Evolutionary conservation across 2,329 filamentous ascomycete species (phyloP), one percentile per base, ranked within the genome.

Genomic region (Talaromyces verruculosus): DNA sequence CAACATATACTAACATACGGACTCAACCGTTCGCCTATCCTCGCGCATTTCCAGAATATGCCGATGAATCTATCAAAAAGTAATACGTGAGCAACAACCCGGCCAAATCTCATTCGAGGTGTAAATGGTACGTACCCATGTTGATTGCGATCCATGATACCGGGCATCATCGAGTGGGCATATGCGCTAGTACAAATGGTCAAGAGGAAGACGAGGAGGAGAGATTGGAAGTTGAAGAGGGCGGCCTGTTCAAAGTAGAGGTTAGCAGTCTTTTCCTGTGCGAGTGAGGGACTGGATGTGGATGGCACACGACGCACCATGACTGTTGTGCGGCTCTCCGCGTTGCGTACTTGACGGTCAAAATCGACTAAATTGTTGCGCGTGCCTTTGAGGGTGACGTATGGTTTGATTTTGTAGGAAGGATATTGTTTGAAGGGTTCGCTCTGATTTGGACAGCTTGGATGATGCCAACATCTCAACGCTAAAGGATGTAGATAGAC

Each of bases 191-290:
- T 97, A 86, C 95, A 99, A 76, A 98, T 96, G 72, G 96, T 88
- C 72, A 99, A 90, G 61, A 99, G 88, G 74, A 99, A 88, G 71
- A 97, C 94, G 73, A 98, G 88, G 72, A 99, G 87, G 72, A 98
- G 90, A 67, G 93, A 96, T 80, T 97, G 93, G 84, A 99, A 98
- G 83, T 98, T 98, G 89, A 99, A 97, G 75, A 99, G 90, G 64
- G 95, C 95, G 67, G 95, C 91, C 95, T 97, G 22, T 60, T 19
- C 13, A 33, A 25, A 8, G 5, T 30, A 17, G 22, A 39, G 37
- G 22, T 60, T 45, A 45, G 35, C 37, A 2, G 35, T 59, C 25
- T 59, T 59, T 19, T 43, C 30, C 15, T 5, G n/a, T 53, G n/a
- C 6, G 8, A 33, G 2, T 19, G 49, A 53, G 49, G 17, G 53